Evolutionary conservation across 257 asterid species (phyloP), one percentile per base, ranked within the genome.

Genomic region (Ophiorrhiza pumila): DNA sequence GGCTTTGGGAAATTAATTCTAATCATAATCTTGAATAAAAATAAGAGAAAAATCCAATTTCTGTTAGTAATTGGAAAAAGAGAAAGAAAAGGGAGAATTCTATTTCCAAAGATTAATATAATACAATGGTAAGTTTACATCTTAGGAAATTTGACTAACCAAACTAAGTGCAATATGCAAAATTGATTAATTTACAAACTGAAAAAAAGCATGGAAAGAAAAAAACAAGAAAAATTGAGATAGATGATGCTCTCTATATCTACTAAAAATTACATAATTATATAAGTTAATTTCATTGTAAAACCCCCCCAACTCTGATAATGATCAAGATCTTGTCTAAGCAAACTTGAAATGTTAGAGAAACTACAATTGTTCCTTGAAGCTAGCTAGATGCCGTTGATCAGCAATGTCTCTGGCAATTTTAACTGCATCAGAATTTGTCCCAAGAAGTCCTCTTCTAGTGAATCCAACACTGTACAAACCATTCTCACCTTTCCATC

Each of bases 401-500:
- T 82, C 81, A 34, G 75, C 76, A 15, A 93, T 79, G 37, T 91
- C 94, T 59, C 50, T 63, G 0, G 96, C 91, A 45, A 89, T 88
- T 65, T 88, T 88, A 7, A 79, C 65, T 32, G 98, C 97, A 34
- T 93, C 98, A 0, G 85, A 82, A 46, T 94, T 80, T 0, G 96
- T 84, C 20, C 98, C 98, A 0, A 88, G 92, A 2, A 93, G 87
- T 0, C 98, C 98, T 78, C 93, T 83, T 81, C 88, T 81, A 15
- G 98, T 90, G 85, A 94, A 91, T 71, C 98, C 98, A 1, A 86
- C 98, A 47, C 86, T 87, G 74, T 91, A 89, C 77, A 94, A 80
- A 60, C 98, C 98, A 0, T 86, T 86, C 59, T 79, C 91, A 0
- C 97, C 98, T 76, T 87, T 94, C 98, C 98, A 94, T 34, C 96